Evolutionary conservation across 2,329 filamentous ascomycete species (phyloP).

Genomic region (Aspergillus calidoustus): DNA sequence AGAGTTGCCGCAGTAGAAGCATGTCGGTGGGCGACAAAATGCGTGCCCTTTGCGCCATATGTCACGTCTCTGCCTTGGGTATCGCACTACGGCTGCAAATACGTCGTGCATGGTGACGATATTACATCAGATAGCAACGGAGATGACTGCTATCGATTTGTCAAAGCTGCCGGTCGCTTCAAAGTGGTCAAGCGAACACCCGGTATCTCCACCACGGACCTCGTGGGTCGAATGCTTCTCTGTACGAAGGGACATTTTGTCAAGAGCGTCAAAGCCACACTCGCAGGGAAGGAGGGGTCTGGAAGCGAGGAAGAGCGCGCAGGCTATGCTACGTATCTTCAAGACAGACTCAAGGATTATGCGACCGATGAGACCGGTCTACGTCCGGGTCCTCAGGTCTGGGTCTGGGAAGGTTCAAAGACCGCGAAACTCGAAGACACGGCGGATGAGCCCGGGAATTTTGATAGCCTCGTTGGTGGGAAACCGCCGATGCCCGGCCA

Average conservation of each 20-base stretch:
- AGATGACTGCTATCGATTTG: constrained; percentile 96
- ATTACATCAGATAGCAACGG: constrained; percentile 93
- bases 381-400: constrained; percentile 79
- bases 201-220: constrained; percentile 93
- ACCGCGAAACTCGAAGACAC: constrained; percentile 42
- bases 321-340: constrained; percentile 69
- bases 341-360: constrained; percentile 79
- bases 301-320: constrained; percentile 71
- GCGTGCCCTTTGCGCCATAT: constrained; percentile 85
- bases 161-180: constrained; percentile 92
- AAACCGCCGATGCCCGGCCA: constrained; percentile 76
- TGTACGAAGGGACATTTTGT: constrained; percentile 97
- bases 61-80: constrained; percentile 95
- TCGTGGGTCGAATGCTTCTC: constrained; percentile 96
- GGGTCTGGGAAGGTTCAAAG: constrained; percentile 69
- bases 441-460: constrained; percentile 66
- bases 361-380: constrained; percentile 84
- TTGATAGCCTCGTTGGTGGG: constrained; percentile 71
- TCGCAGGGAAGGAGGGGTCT: constrained; percentile 73
- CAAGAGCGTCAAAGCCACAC: constrained; percentile 70
- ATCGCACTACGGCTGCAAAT: constrained; percentile 90
- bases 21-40: constrained; percentile 89
- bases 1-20: constrained; percentile 89
- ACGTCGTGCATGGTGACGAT: constrained; percentile 95
- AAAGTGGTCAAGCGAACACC: constrained; percentile 96